Evolutionary conservation across 805 yeast species (phyloP).

Genomic region (Kodamaea sagamina): DNA sequence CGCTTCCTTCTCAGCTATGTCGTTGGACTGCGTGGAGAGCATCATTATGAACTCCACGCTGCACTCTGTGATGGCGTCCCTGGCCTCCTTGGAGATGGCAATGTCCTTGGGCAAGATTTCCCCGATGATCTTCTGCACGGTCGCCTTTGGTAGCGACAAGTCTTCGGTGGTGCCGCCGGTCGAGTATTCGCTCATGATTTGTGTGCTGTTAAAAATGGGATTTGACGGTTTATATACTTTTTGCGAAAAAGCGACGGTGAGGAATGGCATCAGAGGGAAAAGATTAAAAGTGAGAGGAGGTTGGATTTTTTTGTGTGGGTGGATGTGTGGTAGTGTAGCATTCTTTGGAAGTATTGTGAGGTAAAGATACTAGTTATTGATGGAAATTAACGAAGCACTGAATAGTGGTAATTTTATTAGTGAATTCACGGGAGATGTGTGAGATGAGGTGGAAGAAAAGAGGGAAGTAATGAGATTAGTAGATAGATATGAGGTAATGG

Average conservation of each 20-base stretch:
- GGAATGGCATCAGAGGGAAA: too few relatives aligned
- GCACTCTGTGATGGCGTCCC: conserved; percentile 94
- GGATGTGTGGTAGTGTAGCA: too few relatives aligned
- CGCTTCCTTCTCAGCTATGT: conserved; percentile 93
- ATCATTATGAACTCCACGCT: conserved; percentile 96
- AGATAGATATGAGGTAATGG: too few relatives aligned
- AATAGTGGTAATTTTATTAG: too few relatives aligned
- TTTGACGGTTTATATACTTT: conserved; percentile 7
- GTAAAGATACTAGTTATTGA: too few relatives aligned
- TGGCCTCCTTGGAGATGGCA: conserved; percentile 86
- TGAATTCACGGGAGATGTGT: too few relatives aligned
- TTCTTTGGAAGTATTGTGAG: too few relatives aligned
- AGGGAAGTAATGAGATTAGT: too few relatives aligned
- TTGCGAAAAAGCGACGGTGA: background rate
- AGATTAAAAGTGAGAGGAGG: conserved; percentile 1
- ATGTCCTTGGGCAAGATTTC: conserved; percentile 89
- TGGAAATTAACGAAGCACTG: too few relatives aligned
- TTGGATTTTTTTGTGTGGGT: background rate
- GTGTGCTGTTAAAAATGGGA: conserved; percentile 3
- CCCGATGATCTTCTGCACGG: conserved; percentile 90
- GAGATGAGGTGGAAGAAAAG: too few relatives aligned
- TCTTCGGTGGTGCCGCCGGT: conserved; percentile 36
- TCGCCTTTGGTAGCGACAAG: conserved; percentile 61
- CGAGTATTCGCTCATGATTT: conserved; percentile 46
- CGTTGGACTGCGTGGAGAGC: conserved; percentile 88